Evolutionary conservation across 2,329 filamentous ascomycete genomes (phyloP).

Genomic region (Xylaria sp.): DNA sequence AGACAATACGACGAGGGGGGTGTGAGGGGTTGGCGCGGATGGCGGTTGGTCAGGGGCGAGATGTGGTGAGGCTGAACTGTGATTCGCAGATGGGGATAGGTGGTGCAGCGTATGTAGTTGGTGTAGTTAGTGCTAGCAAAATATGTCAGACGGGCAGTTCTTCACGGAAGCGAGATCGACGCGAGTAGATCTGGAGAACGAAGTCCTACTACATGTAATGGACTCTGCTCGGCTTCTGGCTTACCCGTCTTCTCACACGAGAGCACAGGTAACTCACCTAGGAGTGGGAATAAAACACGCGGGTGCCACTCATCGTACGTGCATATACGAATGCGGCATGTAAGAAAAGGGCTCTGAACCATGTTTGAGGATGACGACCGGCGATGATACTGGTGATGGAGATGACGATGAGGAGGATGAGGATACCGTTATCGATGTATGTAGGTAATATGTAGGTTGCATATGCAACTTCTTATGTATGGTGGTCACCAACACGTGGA

Average conservation of each 20-base stretch:
- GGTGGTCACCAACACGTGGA: background rate
- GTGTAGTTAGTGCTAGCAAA: no score
- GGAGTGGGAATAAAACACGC: constrained; percentile 8
- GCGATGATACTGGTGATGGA: background rate
- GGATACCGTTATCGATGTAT: background rate
- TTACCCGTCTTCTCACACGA: background rate
- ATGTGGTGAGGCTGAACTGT: constrained; percentile 6
- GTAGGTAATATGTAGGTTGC: no score
- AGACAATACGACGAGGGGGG: background rate
- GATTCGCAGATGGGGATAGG: background rate
- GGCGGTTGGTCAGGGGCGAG: background rate
- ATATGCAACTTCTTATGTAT: background rate
- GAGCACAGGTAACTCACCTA: constrained; percentile 13
- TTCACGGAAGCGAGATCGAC: no score
- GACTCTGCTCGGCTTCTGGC: background rate
- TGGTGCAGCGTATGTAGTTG: background rate
- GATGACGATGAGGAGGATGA: background rate
- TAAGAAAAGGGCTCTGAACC: background rate
- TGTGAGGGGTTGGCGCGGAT: constrained; percentile 2
- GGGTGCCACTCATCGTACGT: background rate
- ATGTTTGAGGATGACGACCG: background rate
- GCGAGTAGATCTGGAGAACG: no score
- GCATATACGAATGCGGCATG: constrained; percentile 15
- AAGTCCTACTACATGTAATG: constrained; percentile 1
- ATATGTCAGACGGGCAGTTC: no score